These are phyloP conservation scores for Verticillium longisporum DNA, from an alignment of 2,329 filamentous ascomycete species.

Conservation along the genomic window DNA sequence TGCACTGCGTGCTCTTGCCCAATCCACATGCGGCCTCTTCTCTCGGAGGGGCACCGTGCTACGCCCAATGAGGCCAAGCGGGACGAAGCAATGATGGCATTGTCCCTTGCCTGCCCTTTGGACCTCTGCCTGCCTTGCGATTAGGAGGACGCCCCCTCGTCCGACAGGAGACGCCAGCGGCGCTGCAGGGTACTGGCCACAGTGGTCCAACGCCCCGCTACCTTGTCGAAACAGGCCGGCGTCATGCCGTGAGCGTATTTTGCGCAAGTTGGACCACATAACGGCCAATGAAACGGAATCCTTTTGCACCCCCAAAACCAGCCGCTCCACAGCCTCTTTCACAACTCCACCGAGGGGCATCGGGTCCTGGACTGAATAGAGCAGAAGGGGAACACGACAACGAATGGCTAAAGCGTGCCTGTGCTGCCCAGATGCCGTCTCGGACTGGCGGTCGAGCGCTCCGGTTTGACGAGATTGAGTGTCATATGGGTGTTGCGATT, in stretches of 20 bases:
- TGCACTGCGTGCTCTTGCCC: neutral
- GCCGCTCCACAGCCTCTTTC: neutral
- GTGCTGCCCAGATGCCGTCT: neutral
- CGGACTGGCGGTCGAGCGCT: neutral
- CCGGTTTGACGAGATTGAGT: neutral
- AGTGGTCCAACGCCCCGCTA: neutral
- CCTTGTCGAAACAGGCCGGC: slow-evolving; percentile 1
- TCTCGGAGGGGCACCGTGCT: neutral
- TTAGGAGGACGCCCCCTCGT: neutral
- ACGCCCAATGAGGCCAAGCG: neutral
- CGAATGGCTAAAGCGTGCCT: too few relatives aligned
- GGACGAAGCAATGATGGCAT: slow-evolving; percentile 1
- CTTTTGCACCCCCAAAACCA: neutral
- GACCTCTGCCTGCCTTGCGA: neutral
- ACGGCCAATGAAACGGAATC: neutral
- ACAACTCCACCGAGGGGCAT: neutral
- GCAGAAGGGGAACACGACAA: neutral
- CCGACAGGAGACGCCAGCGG: neutral
- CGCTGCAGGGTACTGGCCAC: neutral
- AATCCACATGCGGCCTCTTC: neutral
- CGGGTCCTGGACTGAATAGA: neutral
- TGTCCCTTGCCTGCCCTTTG: neutral
- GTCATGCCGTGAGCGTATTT: slow-evolving; percentile 2
- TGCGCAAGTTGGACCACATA: neutral
- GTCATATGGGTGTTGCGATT: neutral